A percentile compares a stretch with the other conserved stretches of the same genome.
Evolutionary conservation across 306 rosid genomes (phyloP).

Genomic region (Quercus ilex): DNA sequence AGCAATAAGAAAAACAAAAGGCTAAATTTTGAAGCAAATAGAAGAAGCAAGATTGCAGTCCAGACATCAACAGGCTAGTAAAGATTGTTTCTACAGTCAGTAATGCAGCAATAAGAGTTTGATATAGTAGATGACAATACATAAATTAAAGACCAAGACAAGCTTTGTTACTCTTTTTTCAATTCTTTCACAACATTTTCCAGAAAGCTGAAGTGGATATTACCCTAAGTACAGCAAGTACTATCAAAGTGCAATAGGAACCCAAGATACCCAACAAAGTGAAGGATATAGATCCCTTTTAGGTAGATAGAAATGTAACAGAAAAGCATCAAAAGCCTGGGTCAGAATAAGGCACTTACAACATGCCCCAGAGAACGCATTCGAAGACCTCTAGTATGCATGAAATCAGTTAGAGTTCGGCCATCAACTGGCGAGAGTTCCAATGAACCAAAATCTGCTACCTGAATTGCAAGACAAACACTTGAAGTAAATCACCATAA

Average conservation of each 20-base stretch:
- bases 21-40: constrained; percentile 14
- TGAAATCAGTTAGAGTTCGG: constrained; percentile 94
- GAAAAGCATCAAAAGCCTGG: neutral
- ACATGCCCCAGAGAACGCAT: constrained; percentile 96
- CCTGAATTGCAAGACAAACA: constrained; percentile 54
- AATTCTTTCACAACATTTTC: neutral
- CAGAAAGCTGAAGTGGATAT: neutral
- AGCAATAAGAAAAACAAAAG: neutral
- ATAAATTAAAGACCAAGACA: neutral
- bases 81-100: constrained; percentile 7
- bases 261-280: neutral
- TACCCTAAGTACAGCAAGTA: neutral
- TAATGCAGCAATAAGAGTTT: constrained; percentile 1
- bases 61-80: neutral
- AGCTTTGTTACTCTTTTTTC: neutral
- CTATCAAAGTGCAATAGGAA: constrained; percentile 6
- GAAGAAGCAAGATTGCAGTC: constrained; percentile 7
- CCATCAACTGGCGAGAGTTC: constrained; percentile 99
- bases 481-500: constrained; percentile 29
- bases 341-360: constrained; percentile 58
- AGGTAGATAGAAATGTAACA: neutral
- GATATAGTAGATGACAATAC: neutral
- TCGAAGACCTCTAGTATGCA: constrained; percentile 94
- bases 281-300: constrained; percentile 7
- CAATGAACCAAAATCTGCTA: constrained; percentile 96